Base-by-base conservation (phyloP, 129 eudicot species). In the Rutidosis leptorrhynchoides region DNA sequence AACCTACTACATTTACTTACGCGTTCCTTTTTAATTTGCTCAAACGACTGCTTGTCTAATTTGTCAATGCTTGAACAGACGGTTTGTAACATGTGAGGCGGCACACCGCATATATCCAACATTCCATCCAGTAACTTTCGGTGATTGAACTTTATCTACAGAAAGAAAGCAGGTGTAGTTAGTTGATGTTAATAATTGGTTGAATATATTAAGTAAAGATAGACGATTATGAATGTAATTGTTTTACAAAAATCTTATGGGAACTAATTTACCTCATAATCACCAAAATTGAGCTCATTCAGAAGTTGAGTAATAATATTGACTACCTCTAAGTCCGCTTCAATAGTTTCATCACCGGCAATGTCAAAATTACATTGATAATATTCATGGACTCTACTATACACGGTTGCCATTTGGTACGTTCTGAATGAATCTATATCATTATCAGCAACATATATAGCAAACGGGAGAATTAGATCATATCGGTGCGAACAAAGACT, bases 321-420 rank as follows among this genome's bases (percentile, higher is more conserved):
- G 55, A 92, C 70, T 49, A 88, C 87, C 85, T 92, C 98, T 78
- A 85, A 92, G 45, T 92, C 96, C 2, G 96, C 90, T 66, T 79
- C 89, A 74, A 81, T 80, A 61, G 81, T 83, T 52, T 85, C 95
- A 68, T 77, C 90, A 54, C n/a, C n/a, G n/a, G n/a, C n/a, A n/a
- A n/a, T n/a, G n/a, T n/a, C n/a, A n/a, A n/a, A n/a, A n/a, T n/a
- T 96, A 67, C 98, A 91, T 76, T 92, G 98, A 80, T 88, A 92
- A 63, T 88, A 92, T 77, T 92, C 98, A 68, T 96, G 98, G 71
- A 88, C 96, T 77, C 98, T 83, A 68, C 98, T 75, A 66, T 92
- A 85, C 6, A 92, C 98, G 65, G 85, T 92, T 58, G 84, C 98
- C 68, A 92, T 83, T 67, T 92, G 98, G 78, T 85, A 92, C 70